Percentiles rank a stretch among this genome's conserved stretches.
Conservation (phyloP, 768 basidiomycete species). For the Clitopilus passeckerianus region DNA sequence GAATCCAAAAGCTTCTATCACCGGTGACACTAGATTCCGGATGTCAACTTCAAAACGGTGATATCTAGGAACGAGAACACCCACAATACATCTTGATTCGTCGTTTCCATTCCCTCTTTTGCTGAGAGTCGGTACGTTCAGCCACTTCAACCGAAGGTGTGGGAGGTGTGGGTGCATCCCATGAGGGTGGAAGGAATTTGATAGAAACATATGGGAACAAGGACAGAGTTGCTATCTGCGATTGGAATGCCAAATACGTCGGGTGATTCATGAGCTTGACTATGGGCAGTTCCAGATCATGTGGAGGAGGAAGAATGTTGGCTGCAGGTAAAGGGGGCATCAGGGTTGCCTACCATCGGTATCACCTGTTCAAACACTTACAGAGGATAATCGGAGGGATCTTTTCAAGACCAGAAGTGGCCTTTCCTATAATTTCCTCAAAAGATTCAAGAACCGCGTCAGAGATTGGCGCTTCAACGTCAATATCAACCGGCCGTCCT, state of each 20-base stretch:
- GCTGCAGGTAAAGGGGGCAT: constrained; percentile 37
- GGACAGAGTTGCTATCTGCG: constrained; percentile 67
- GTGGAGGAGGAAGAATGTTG: constrained; percentile 76
- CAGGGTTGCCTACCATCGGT: neutral
- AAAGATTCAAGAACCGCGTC: constrained; percentile 57
- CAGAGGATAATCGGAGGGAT: constrained; percentile 63
- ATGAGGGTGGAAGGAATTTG: constrained; percentile 74
- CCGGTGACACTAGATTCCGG: constrained; percentile 59
- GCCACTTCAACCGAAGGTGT: constrained; percentile 31
- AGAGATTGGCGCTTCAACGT: constrained; percentile 52
- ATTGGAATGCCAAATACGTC: constrained; percentile 66
- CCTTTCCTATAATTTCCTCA: constrained; percentile 68
- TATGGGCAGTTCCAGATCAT: constrained; percentile 64
- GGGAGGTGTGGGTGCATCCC: constrained; percentile 58
- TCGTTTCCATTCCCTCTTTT: constrained; percentile 62
- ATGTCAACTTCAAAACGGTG: neutral
- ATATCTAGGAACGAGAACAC: constrained; percentile 23
- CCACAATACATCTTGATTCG: constrained; percentile 83
- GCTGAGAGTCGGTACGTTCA: constrained; percentile 37
- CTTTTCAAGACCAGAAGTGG: constrained; percentile 39
- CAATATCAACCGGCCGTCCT: constrained; percentile 65
- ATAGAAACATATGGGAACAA: constrained; percentile 67
- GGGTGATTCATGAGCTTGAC: constrained; percentile 79
- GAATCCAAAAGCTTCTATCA: constrained; percentile 82
- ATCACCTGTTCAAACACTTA: constrained; percentile 26